These are phyloP conservation scores for Claviceps pusilla DNA, from an alignment of 2,329 filamentous ascomycete species.

Conservation along the genomic window DNA sequence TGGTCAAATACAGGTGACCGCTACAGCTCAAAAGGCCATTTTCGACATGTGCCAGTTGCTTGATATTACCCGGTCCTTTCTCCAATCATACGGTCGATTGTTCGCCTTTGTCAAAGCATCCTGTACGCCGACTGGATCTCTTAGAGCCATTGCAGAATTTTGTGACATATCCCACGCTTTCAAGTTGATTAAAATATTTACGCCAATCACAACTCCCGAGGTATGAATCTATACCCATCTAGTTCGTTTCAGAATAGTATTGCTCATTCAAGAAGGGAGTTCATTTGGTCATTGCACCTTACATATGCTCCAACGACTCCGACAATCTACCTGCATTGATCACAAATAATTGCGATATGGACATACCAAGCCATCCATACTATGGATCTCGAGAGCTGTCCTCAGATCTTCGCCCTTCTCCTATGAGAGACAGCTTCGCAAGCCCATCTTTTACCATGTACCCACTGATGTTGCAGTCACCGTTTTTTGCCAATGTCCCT, in stretches of 20 bases:
- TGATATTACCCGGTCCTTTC: constrained; percentile 17
- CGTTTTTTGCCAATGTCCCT: constrained; percentile 13
- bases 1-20: constrained; percentile 18
- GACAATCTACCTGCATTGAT: constrained; percentile 8
- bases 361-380: constrained; percentile 1
- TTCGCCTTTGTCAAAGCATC: constrained; percentile 34
- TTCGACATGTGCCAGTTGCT: constrained; percentile 20
- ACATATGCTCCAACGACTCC: constrained; percentile 2
- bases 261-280: constrained; percentile 10
- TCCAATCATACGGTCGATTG: constrained; percentile 34
- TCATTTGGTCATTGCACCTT: constrained; percentile 11
- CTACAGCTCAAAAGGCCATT: constrained; percentile 8
- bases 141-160: constrained; percentile 38
- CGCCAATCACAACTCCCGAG: constrained; percentile 10
- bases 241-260: constrained; percentile 9
- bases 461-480: constrained; percentile 19
- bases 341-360: not conserved
- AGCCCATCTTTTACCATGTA: constrained; percentile 17
- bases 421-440: constrained; percentile 8
- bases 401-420: constrained; percentile 3
- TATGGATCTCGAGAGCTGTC: constrained; percentile 4
- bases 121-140: constrained; percentile 25
- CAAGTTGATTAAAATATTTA: constrained; percentile 23
- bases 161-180: constrained; percentile 31
- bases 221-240: constrained; percentile 8